A percentile compares a stretch with the other conserved stretches of the same genome.
Evolutionary conservation across 2,329 filamentous ascomycete species (phyloP).

Genomic region (Botrytis aclada): DNA sequence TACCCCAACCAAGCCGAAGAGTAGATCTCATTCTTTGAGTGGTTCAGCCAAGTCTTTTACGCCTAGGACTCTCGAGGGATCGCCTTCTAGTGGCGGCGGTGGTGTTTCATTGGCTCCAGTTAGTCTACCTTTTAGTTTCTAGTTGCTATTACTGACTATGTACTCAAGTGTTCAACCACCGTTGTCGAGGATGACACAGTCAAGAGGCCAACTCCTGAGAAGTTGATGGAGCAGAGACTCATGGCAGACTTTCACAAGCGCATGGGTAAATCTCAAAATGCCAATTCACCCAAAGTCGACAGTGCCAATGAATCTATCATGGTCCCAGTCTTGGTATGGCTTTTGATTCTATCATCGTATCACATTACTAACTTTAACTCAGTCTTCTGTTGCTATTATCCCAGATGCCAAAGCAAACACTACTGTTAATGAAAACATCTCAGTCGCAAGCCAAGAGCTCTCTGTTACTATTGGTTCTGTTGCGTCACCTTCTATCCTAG

Average conservation of each 20-base stretch:
- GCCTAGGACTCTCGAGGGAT: background rate
- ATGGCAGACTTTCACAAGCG: background rate
- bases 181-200: background rate
- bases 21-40: background rate
- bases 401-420: background rate
- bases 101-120: background rate
- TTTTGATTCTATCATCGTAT: background rate
- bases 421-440: background rate
- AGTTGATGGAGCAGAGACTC: background rate
- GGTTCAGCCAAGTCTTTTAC: background rate
- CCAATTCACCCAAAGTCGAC: background rate
- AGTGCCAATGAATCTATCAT: background rate
- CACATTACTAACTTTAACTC: background rate
- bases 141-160: background rate
- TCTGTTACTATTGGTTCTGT: background rate
- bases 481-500: background rate
- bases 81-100: slow-evolving; percentile 5
- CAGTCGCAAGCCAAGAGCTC: background rate
- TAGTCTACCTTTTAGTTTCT: background rate
- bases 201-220: slow-evolving; percentile 3
- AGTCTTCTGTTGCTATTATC: background rate
- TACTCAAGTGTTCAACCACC: background rate
- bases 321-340: background rate
- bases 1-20: background rate
- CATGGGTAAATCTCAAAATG: background rate